Evolutionary conservation across 176 grass and related monocot genomes (phyloP).

Genomic region (Stipa capillata): DNA sequence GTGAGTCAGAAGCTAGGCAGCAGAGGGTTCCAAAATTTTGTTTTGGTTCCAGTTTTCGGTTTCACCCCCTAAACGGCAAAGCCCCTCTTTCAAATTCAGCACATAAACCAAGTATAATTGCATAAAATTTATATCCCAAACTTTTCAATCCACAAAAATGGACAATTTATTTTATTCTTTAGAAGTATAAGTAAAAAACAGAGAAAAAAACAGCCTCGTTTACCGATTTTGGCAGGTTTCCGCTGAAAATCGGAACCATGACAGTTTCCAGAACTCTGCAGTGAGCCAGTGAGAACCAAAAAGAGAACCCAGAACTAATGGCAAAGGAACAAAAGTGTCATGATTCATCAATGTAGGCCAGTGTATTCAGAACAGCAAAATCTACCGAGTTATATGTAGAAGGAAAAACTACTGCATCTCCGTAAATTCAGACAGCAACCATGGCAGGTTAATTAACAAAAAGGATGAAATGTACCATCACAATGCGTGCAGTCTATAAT

Average conservation of each 20-base stretch:
- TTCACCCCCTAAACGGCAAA: not conserved
- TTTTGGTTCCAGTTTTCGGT: not conserved
- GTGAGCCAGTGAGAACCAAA: not conserved
- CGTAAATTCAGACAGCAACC: conserved; percentile 11
- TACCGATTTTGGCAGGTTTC: not conserved
- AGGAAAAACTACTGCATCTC: not conserved
- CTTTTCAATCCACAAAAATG: not conserved
- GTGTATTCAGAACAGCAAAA: not conserved
- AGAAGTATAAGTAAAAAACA: not conserved
- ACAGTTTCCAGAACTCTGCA: not conserved
- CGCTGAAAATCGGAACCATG: not conserved
- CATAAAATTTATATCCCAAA: not conserved
- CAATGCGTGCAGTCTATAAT: not conserved
- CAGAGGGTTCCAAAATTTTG: not conserved
- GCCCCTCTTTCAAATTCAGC: not conserved
- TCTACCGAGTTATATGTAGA: not conserved
- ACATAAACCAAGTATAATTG: not conserved
- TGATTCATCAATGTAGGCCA: not conserved
- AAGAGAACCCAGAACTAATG: not conserved
- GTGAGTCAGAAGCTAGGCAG: not conserved
- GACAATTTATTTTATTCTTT: no score
- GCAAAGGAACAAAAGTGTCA: not conserved
- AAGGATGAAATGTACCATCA: not conserved
- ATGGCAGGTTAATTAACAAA: not conserved
- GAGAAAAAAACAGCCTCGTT: not conserved